Conservation (phyloP, 192 early-diverging fungal genomes). For the Coemansia sp. region DNA sequence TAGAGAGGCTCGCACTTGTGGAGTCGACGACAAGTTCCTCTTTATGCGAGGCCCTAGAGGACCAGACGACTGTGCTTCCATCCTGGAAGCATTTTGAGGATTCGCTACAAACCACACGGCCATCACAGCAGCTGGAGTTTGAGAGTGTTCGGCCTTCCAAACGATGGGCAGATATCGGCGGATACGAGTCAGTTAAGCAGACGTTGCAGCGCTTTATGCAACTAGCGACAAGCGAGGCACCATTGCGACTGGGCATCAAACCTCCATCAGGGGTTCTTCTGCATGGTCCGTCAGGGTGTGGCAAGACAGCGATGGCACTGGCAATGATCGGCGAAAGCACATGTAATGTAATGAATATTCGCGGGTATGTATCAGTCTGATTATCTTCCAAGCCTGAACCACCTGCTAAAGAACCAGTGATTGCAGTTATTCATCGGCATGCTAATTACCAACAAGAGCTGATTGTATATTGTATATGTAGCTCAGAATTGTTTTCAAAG, state of each 20-base stretch:
- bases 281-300: constrained; percentile 91
- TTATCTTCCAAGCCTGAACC: neutral
- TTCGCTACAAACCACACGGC: constrained; percentile 58
- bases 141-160: constrained; percentile 54
- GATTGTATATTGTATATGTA: neutral
- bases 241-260: constrained; percentile 61
- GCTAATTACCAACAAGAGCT: constrained; percentile 30
- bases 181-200: constrained; percentile 64
- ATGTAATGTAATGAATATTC: constrained; percentile 83
- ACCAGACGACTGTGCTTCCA: neutral
- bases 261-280: constrained; percentile 84
- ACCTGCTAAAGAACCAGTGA: neutral
- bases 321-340: constrained; percentile 71
- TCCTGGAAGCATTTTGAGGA: constrained; percentile 28
- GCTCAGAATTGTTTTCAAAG: constrained; percentile 87
- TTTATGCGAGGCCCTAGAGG: neutral
- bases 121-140: constrained; percentile 66
- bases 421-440: neutral
- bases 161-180: constrained; percentile 70
- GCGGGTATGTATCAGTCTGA: constrained; percentile 59
- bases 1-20: constrained; percentile 8
- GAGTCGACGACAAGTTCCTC: neutral
- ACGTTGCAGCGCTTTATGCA: constrained; percentile 60
- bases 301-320: constrained; percentile 83
- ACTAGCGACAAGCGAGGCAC: constrained; percentile 59